Percentiles rank a stretch among this genome's conserved stretches.
Conservation (phyloP, 2,329 filamentous ascomycete genomes). For the Xylariaceae sp. region DNA sequence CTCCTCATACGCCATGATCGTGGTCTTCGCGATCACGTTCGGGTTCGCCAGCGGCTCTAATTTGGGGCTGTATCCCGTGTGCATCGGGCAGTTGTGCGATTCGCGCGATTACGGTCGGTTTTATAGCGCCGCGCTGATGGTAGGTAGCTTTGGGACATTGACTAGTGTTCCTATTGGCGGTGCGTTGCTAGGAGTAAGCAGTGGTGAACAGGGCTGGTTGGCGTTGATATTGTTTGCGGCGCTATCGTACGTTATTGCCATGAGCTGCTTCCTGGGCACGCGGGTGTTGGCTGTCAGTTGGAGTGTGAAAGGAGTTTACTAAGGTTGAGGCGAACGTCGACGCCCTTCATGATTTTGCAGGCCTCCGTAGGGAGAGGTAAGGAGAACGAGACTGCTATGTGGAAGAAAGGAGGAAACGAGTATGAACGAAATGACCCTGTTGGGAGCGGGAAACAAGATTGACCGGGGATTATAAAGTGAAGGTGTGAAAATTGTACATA, state of each 20-base stretch:
- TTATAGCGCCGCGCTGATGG: constrained; percentile 75
- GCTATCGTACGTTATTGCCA: constrained; percentile 33
- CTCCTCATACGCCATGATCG: constrained; percentile 56
- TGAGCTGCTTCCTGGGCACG: constrained; percentile 34
- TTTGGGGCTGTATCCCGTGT: constrained; percentile 77
- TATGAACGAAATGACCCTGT: neutral
- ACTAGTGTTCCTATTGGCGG: constrained; percentile 51
- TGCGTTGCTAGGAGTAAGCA: constrained; percentile 31
- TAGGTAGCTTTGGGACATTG: constrained; percentile 71
- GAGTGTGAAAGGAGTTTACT: constrained; percentile 32
- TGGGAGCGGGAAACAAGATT: neutral
- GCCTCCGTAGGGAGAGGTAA: no score
- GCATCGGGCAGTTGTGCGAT: constrained; percentile 77
- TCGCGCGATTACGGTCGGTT: constrained; percentile 76
- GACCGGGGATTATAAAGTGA: no score
- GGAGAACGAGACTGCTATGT: neutral
- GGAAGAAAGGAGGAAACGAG: neutral
- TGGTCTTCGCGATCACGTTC: constrained; percentile 72
- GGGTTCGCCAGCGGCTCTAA: constrained; percentile 81
- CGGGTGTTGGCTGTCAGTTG: constrained; percentile 34
- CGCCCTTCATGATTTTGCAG: neutral
- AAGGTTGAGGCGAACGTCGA: neutral
- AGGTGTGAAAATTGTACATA: no score
- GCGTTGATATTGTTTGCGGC: constrained; percentile 34
- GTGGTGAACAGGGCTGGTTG: constrained; percentile 28